phyloP scores from a whole-genome alignment of 257 asterid genomes.

The Handroanthus guayacan region DNA sequence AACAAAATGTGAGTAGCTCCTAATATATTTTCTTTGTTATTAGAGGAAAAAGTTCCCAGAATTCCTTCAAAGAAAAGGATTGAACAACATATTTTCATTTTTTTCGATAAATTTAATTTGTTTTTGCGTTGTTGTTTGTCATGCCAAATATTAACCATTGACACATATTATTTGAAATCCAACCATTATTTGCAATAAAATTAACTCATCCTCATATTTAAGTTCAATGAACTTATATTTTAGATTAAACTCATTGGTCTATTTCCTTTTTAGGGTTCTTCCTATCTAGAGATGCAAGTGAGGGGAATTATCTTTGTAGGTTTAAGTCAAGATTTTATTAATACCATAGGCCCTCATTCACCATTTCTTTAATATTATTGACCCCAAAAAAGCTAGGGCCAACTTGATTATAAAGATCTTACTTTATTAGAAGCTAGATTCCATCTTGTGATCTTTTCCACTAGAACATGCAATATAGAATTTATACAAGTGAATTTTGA shows the following conservation, averaged over 20 bases:
- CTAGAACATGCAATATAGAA: neutral
- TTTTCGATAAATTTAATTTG: too few species aligned
- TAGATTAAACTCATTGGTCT: neutral
- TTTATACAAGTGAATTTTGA: neutral
- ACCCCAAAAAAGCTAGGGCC: neutral
- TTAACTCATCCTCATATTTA: too few species aligned
- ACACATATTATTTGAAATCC: too few species aligned
- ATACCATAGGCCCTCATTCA: neutral
- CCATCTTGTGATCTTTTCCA: neutral
- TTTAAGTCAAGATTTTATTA: neutral
- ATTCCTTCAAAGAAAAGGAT: too few species aligned
- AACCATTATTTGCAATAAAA: too few species aligned
- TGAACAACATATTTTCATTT: too few species aligned
- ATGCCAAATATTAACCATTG: too few species aligned
- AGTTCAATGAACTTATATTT: neutral
- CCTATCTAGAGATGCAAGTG: neutral
- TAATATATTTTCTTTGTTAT: too few species aligned
- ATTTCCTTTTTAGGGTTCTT: neutral
- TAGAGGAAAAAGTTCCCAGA: too few species aligned
- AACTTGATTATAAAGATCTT: neutral
- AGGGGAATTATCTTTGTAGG: neutral
- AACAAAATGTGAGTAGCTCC: too few species aligned
- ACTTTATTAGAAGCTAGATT: neutral
- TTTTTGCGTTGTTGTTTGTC: too few species aligned
- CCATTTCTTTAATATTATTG: slow-evolving; percentile 10